A percentile compares a stretch with the other conserved stretches of the same genome.
Evolutionary conservation across 2,329 filamentous ascomycete species (phyloP).

Genomic region (Paraphoma sp.): DNA sequence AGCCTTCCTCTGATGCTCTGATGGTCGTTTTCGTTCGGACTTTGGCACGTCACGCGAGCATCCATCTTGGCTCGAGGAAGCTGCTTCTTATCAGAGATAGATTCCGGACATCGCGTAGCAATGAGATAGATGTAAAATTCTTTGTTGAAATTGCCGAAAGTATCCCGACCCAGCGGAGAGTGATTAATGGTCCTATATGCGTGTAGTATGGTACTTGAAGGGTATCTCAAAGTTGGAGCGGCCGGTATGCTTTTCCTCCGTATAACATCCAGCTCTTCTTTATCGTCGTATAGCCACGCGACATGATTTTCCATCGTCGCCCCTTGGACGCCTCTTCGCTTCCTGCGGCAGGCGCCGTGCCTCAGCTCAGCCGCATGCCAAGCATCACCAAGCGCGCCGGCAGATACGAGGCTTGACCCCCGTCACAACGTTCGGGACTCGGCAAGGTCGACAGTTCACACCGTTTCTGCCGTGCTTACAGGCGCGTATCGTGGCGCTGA

Average conservation of each 20-base stretch:
- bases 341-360: background rate
- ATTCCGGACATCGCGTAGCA: too few species aligned
- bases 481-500: conserved; percentile 24
- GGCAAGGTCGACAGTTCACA: conserved; percentile 7
- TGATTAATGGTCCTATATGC: background rate
- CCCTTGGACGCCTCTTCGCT: background rate
- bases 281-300: background rate
- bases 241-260: background rate
- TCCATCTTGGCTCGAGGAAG: too few species aligned
- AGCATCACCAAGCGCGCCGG: conserved; percentile 1
- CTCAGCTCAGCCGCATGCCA: background rate
- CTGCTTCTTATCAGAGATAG: too few species aligned
- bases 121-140: too few species aligned
- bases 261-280: background rate
- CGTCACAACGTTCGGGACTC: background rate
- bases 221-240: background rate
- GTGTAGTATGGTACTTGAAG: background rate
- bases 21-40: too few species aligned
- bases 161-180: background rate
- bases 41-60: too few species aligned
- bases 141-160: background rate
- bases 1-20: too few species aligned
- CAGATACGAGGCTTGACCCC: background rate
- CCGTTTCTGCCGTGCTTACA: conserved; percentile 24
- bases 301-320: too few species aligned